These are phyloP conservation scores for Periconia digitata DNA, from an alignment of 2,329 filamentous ascomycete species.

Conservation along the genomic window DNA sequence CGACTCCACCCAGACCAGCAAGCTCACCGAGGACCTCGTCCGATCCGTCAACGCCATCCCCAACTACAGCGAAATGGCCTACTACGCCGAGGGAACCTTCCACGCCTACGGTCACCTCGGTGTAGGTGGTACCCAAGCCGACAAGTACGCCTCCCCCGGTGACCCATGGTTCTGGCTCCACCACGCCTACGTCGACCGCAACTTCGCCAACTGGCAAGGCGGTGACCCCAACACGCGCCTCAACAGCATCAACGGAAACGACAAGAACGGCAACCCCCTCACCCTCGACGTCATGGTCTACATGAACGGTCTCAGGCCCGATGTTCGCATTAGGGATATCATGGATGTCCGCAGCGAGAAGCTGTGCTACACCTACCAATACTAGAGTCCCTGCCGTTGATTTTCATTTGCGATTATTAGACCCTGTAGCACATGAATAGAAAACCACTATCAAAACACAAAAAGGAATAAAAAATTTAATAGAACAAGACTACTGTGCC, in stretches of 20 bases:
- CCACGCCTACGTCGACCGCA: constrained; percentile 53
- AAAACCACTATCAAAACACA: no score
- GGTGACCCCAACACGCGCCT: constrained; percentile 20
- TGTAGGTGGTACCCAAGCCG: constrained; percentile 38
- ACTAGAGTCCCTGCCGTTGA: constrained; percentile 20
- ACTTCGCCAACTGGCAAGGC: constrained; percentile 56
- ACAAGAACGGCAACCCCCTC: constrained; percentile 21
- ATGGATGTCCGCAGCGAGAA: constrained; percentile 26
- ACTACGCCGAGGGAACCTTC: constrained; percentile 30
- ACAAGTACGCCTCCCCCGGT: constrained; percentile 34
- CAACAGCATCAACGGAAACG: constrained; percentile 45
- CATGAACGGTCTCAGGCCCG: constrained; percentile 29
- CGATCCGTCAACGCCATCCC: constrained; percentile 14
- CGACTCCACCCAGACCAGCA: constrained; percentile 24
- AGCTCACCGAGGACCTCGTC: constrained; percentile 30
- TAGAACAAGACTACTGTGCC: no score
- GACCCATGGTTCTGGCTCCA: constrained; percentile 53
- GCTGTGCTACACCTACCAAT: constrained; percentile 41
- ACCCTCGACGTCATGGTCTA: constrained; percentile 30
- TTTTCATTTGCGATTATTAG: no score
- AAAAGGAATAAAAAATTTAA: no score
- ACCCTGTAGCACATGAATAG: no score
- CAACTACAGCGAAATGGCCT: constrained; percentile 31
- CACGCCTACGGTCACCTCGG: constrained; percentile 42
- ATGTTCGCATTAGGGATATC: constrained; percentile 32